phyloP scores from a whole-genome alignment of 2,329 filamentous ascomycete species.

The Didymella segeticola region DNA sequence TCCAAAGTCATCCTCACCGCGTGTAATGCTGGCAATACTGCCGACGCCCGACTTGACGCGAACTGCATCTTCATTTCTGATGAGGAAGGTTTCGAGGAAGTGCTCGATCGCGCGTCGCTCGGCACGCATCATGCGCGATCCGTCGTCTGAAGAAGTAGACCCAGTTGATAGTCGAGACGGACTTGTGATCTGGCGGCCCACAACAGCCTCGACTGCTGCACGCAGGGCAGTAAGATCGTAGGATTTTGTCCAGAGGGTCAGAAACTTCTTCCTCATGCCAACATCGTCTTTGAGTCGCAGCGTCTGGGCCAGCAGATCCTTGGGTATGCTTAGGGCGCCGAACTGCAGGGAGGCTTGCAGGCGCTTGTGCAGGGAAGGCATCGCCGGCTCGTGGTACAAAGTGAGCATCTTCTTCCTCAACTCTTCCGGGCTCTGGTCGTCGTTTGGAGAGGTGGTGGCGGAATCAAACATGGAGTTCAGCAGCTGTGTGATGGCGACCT shows the following conservation, averaged over 20 bases:
- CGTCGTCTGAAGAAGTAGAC: constrained; percentile 44
- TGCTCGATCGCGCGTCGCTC: constrained; percentile 55
- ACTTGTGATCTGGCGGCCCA: constrained; percentile 60
- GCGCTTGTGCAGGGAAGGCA: constrained; percentile 61
- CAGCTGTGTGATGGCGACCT: constrained; percentile 66
- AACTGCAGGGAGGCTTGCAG: constrained; percentile 65
- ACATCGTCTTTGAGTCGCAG: constrained; percentile 62
- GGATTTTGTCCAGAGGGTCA: constrained; percentile 64
- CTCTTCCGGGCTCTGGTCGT: constrained; percentile 38
- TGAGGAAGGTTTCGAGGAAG: constrained; percentile 64
- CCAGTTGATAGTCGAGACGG: constrained; percentile 47
- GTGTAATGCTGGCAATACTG: constrained; percentile 49
- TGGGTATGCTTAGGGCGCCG: constrained; percentile 64
- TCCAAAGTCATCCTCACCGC: constrained; percentile 51
- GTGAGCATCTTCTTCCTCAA: constrained; percentile 59
- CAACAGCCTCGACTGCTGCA: constrained; percentile 63
- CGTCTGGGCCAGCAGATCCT: constrained; percentile 55
- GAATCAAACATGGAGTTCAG: constrained; percentile 63
- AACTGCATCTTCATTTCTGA: constrained; percentile 64
- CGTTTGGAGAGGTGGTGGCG: constrained; percentile 33
- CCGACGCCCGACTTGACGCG: constrained; percentile 47
- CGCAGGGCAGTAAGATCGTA: constrained; percentile 61
- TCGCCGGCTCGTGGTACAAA: constrained; percentile 61
- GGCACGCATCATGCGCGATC: constrained; percentile 43
- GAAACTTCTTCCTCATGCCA: constrained; percentile 63